A percentile compares a stretch with the other conserved stretches of the same genome.
phyloP scores from a whole-genome alignment of 192 early-diverging fungal species.

The Backusella psychrophila region DNA sequence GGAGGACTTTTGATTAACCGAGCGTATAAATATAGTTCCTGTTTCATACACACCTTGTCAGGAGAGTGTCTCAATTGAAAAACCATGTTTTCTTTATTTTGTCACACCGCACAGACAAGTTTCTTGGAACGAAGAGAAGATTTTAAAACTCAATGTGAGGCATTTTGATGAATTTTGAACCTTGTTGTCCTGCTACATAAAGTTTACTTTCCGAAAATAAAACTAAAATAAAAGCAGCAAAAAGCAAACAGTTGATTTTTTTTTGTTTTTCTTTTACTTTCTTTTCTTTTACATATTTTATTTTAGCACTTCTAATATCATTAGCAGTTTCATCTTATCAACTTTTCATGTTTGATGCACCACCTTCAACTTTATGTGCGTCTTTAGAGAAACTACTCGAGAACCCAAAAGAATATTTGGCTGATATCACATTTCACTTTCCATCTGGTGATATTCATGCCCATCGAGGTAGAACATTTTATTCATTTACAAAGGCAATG shows the following conservation, averaged over 20 bases:
- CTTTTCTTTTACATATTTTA: neutral
- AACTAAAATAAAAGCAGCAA: neutral
- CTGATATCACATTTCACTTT: slow-evolving; percentile 28
- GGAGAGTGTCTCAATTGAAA: neutral
- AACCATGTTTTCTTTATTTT: neutral
- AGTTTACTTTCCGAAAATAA: neutral
- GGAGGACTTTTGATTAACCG: neutral
- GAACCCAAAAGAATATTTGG: slow-evolving; percentile 22
- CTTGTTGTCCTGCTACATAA: neutral
- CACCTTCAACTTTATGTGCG: slow-evolving; percentile 12
- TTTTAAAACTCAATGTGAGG: slow-evolving; percentile 2
- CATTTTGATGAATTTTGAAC: neutral
- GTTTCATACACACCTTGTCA: neutral
- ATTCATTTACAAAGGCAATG: neutral
- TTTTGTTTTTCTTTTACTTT: neutral
- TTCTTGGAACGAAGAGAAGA: neutral
- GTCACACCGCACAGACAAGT: neutral
- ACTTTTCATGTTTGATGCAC: slow-evolving; percentile 21
- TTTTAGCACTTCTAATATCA: neutral
- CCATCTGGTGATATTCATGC: slow-evolving; percentile 16
- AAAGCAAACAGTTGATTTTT: neutral
- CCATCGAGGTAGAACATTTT: slow-evolving; percentile 30
- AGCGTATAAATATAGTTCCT: neutral
- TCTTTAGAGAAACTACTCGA: slow-evolving; percentile 22
- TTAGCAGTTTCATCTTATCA: neutral